Base-by-base conservation (phyloP, 768 basidiomycete species). In the Kwoniella mangroviensis region DNA sequence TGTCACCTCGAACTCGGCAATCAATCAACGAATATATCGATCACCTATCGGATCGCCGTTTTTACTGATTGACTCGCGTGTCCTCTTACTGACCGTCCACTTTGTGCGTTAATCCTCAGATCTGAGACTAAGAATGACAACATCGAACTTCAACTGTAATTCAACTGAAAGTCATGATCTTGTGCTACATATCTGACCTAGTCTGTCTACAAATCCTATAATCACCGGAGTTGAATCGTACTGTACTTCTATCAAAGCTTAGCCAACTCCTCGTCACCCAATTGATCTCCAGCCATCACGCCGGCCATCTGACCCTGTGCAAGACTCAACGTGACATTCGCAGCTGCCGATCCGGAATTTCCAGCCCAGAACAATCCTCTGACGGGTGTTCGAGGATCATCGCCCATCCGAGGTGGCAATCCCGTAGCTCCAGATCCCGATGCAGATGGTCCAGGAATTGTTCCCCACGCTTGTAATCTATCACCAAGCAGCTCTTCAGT, bases 341-440 rank as follows among this genome's bases (percentile, higher is more conserved):
- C 75, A 68, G 65, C 62, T 0, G 61, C 41, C 21, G 66, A 68
- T 1, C 75, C 75, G 34, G 68, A 65, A 41, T 76, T 76, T 0
- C 75, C 75, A 11, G 75, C 75, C 75, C 75, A 76, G 49, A 74
- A 74, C 52, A 76, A 24, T 2, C 75, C 75, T 7, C 57, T 61
- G 12, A 74, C 61, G 3, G 22, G 5, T 6, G 75, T 76, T 12
- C 65, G 64, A 2, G 75, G 73, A 60, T 72, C 70, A 65, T 76
- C 75, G 11, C 75, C 75, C 70, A 76, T 74, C 28, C 72, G 57
- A 26, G 66, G 62, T 6, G 62, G 69, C 9, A 70, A 11, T 13
- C 28, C 54, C 15, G 45, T 24, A 6, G 15, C 24, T 51, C 41
- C 24, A 15, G 11, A 9, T 19, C 22, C 45, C 10, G 15, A 51